phyloP scores from a whole-genome alignment of 1,139 yeast species.

The Debaryomyces sp. region DNA sequence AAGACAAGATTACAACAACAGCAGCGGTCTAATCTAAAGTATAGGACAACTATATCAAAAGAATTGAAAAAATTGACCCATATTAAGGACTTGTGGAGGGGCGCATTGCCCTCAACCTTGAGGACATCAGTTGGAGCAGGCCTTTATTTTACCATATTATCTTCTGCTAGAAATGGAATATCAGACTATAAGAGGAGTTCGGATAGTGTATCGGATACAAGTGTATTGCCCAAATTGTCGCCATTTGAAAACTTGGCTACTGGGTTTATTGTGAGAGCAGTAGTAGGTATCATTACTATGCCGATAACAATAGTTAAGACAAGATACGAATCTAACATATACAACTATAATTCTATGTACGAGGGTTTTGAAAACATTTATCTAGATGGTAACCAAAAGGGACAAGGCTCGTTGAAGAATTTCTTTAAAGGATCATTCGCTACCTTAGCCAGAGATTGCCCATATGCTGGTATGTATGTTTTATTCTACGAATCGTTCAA shows the following conservation, averaged over 20 bases:
- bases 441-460: constrained; percentile 89
- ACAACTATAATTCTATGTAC: constrained; percentile 64
- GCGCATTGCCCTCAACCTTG: constrained; percentile 87
- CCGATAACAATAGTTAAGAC: constrained; percentile 96
- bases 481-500: constrained; percentile 80
- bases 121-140: constrained; percentile 93
- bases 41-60: constrained; percentile 37
- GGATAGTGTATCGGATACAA: constrained; percentile 19
- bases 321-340: constrained; percentile 78
- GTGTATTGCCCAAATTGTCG: constrained; percentile 68
- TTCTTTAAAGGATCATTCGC: constrained; percentile 88
- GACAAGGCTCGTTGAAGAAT: constrained; percentile 49
- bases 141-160: constrained; percentile 73
- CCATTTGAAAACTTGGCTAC: constrained; percentile 70
- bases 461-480: constrained; percentile 93
- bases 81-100: constrained; percentile 77
- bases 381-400: constrained; percentile 34
- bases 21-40: constrained; percentile 37
- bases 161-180: constrained; percentile 57
- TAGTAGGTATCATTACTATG: constrained; percentile 91
- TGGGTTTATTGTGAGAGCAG: constrained; percentile 79
- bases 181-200: constrained; percentile 33
- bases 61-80: constrained; percentile 52
- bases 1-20: constrained; percentile 90
- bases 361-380: constrained; percentile 67